Evolutionary conservation across 2,329 filamentous ascomycete species (phyloP).

Genomic region (Lasiodiplodia sp.): DNA sequence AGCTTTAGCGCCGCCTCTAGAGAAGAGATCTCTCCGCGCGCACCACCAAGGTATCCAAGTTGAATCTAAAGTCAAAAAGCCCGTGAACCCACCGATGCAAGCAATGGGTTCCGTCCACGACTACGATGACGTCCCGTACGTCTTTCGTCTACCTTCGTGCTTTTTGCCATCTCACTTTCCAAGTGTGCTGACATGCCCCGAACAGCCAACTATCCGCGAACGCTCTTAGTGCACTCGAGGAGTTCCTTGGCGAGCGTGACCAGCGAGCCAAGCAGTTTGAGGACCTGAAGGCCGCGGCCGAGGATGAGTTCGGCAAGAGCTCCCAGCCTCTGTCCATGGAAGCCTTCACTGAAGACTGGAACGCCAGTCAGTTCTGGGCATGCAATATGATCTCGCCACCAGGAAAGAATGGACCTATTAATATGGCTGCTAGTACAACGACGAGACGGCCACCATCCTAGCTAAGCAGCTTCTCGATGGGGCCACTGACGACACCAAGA

Average conservation of each 20-base stretch:
- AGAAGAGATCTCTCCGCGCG: slow-evolving; percentile 13
- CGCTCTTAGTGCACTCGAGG: slow-evolving; percentile 72
- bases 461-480: slow-evolving; percentile 72
- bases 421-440: slow-evolving; percentile 65
- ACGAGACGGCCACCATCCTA: slow-evolving; percentile 71
- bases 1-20: background rate
- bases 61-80: background rate
- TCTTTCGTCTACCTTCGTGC: background rate
- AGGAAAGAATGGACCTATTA: background rate
- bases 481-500: slow-evolving; percentile 62
- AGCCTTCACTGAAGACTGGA: slow-evolving; percentile 81
- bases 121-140: slow-evolving; percentile 48
- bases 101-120: slow-evolving; percentile 32
- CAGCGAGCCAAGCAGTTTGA: slow-evolving; percentile 71
- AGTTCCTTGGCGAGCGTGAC: slow-evolving; percentile 78
- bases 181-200: background rate
- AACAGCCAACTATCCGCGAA: slow-evolving; percentile 69
- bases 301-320: slow-evolving; percentile 58
- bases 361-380: slow-evolving; percentile 85
- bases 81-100: slow-evolving; percentile 4
- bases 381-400: slow-evolving; percentile 24
- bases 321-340: slow-evolving; percentile 65
- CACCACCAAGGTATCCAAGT: slow-evolving; percentile 28
- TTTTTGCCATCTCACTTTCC: background rate
- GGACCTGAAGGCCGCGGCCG: slow-evolving; percentile 68